These are phyloP conservation scores for Saccharomycopsis babjevae DNA, from an alignment of 805 yeast species.

Conservation along the genomic window DNA sequence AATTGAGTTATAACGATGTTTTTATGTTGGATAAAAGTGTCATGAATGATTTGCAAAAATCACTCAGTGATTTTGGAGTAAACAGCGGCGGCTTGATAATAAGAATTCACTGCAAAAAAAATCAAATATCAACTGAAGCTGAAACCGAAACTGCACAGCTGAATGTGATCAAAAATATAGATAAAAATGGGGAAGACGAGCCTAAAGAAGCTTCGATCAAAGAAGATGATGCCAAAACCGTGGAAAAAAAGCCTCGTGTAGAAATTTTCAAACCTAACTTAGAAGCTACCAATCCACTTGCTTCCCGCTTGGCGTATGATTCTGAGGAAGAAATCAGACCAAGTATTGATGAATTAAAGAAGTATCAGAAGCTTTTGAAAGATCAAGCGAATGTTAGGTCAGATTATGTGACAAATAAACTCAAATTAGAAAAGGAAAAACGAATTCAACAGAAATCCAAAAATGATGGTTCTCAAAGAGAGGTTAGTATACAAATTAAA, in stretches of 20 bases:
- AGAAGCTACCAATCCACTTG: conserved; percentile 1
- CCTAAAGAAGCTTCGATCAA: neutral
- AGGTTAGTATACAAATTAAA: conserved; percentile 25
- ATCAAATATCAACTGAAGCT: neutral
- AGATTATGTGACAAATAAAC: conserved; percentile 18
- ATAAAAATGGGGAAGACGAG: too few species aligned
- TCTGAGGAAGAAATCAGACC: conserved; percentile 25
- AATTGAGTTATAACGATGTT: conserved; percentile 2
- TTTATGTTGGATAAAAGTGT: neutral
- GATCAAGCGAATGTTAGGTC: conserved; percentile 21
- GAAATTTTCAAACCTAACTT: conserved; percentile 5
- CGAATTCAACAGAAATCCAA: conserved; percentile 4
- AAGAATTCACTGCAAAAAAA: conserved; percentile 21
- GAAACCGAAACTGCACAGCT: neutral
- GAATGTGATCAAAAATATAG: neutral
- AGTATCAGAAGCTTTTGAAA: conserved; percentile 26
- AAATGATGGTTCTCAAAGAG: conserved; percentile 18
- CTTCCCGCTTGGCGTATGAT: neutral
- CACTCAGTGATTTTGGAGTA: conserved; percentile 23
- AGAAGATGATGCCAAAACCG: neutral
- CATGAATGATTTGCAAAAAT: conserved; percentile 19
- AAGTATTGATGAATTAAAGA: conserved; percentile 27
- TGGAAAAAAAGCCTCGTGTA: neutral
- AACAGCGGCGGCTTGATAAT: conserved; percentile 23
- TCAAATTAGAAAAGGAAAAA: conserved; percentile 6